Evolutionary conservation across 768 basidiomycete genomes (phyloP), one percentile per base, ranked within the genome.

Genomic region (Panellus pusillus): DNA sequence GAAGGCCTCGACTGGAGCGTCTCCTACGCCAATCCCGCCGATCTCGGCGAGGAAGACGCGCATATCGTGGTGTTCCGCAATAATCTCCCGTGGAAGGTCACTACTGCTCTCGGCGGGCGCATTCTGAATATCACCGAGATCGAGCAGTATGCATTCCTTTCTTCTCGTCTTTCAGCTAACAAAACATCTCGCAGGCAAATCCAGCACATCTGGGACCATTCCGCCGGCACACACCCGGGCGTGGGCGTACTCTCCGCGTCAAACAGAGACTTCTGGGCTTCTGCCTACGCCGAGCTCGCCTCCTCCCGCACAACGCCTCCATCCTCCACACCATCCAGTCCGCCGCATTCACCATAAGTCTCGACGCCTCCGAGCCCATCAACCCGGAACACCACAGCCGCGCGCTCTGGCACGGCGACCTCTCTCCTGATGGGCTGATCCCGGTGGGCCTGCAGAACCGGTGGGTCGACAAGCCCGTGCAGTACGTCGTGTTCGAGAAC

Each of bases 381-480:
- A 74, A 68, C 49, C 68, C 81, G 5, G 66, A 84, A 44, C 80
- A 83, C 20, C 77, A 83, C 61, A 89, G 87, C 54, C 87, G 86
- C 49, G 76, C 76, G 8, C 72, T 92, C 27, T 95, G 93, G 92
- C 90, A 94, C 61, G 94, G 91, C 15, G 81, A 85, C 35, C 66
- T 84, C 17, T 53, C 72, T n/a, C 24, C 24, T 6, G 24, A 68
- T 75, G 41, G 70, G 77, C 47, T n/a, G n/a, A 52, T 72, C 53
- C 68, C 79, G 53, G 62, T 76, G 61, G 86, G 86, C n/a, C 76
- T 91, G 17, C 79, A 80, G 35, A 89, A 87, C 56, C 82, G 89
- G 39, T 91, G 88, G 85, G 84, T 93, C 43, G 95, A 98, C 72
- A 98, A 97, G 70, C 94, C 95, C 9, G 68, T 84, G 52, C 83